Percentiles rank a stretch among this genome's conserved stretches.
phyloP scores from a whole-genome alignment of 129 eudicot genomes.

The Helianthus tuberosus region DNA sequence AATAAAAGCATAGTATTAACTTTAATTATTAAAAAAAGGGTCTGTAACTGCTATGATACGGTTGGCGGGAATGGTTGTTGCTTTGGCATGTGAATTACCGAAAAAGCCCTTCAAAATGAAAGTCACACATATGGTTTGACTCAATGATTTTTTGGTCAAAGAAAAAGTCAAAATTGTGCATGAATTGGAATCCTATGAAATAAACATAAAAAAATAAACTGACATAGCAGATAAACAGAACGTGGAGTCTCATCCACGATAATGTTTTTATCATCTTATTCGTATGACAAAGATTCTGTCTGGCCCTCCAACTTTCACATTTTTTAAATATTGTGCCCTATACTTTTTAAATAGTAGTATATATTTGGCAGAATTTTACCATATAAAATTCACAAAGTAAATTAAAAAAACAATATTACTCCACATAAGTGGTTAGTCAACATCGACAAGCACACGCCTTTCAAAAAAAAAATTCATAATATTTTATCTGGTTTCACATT shows the following conservation, averaged over 20 bases:
- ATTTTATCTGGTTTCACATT: slow-evolving; percentile 23
- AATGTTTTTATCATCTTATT: slow-evolving; percentile 37
- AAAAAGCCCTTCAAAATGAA: slow-evolving; percentile 8
- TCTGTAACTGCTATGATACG: not conserved
- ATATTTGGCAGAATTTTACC: not conserved
- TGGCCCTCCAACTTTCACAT: slow-evolving; percentile 27
- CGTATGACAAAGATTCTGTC: slow-evolving; percentile 46
- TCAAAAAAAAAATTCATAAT: slow-evolving; percentile 12
- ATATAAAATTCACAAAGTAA: not conserved
- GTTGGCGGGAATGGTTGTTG: not conserved
- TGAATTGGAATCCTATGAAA: slow-evolving; percentile 43
- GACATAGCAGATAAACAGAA: slow-evolving; percentile 33
- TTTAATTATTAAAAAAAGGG: not conserved
- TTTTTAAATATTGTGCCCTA: slow-evolving; percentile 11
- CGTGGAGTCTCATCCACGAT: slow-evolving; percentile 52
- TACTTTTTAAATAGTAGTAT: slow-evolving; percentile 14
- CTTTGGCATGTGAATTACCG: not conserved
- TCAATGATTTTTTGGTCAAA: slow-evolving; percentile 32
- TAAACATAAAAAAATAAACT: slow-evolving; percentile 21
- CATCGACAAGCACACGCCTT: slow-evolving; percentile 33
- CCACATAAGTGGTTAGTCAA: slow-evolving; percentile 28
- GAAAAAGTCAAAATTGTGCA: slow-evolving; percentile 35
- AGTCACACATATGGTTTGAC: not conserved
- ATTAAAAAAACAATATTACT: slow-evolving; percentile 3
- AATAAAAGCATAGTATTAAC: not conserved